phyloP scores from a whole-genome alignment of 2,329 filamentous ascomycete species.

The Colletotrichum salicis region DNA sequence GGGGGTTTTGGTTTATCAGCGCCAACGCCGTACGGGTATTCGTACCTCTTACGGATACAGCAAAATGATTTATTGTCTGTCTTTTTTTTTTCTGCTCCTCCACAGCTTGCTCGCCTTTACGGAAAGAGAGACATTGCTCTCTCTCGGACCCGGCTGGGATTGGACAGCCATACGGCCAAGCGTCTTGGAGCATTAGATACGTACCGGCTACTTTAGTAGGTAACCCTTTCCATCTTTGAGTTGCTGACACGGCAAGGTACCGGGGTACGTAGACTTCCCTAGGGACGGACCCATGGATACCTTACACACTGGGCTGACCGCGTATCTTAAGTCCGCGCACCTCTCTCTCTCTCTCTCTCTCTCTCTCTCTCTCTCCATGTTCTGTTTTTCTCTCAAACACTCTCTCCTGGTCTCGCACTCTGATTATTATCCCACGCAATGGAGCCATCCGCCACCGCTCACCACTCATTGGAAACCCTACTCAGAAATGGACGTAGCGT shows the following conservation, averaged over 20 bases:
- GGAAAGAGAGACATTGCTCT: neutral
- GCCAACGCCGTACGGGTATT: neutral
- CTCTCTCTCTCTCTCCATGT: no score
- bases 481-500: neutral
- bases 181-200: neutral
- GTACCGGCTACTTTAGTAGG: neutral
- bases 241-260: no score
- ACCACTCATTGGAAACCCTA: neutral
- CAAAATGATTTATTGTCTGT: neutral
- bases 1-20: slow-evolving; percentile 13
- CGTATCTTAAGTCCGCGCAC: neutral
- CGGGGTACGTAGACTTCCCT: no score
- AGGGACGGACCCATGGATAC: no score
- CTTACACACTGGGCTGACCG: neutral
- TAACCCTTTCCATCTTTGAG: no score
- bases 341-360: neutral
- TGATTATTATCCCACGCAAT: neutral
- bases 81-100: neutral
- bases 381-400: neutral
- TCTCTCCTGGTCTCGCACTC: neutral
- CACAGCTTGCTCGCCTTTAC: neutral
- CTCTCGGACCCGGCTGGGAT: neutral
- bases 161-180: neutral
- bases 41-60: neutral
- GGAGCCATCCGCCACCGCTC: neutral